A percentile compares a stretch with the other conserved stretches of the same genome.
These are phyloP conservation scores for Copromyces sp. DNA, from an alignment of 495 filamentous ascomycete species.

Conservation along the genomic window DNA sequence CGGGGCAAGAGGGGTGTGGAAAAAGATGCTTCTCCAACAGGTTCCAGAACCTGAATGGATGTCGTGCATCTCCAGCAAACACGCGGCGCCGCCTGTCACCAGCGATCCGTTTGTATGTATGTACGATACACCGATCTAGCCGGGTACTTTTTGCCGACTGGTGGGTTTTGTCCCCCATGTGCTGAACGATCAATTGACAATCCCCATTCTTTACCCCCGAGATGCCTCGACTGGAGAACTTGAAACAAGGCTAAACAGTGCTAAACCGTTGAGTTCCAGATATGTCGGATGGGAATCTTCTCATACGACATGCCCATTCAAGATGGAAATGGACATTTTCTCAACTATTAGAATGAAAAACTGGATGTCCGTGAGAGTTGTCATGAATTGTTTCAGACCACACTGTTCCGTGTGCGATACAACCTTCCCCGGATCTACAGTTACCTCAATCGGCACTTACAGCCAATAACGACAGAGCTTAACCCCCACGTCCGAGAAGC, in stretches of 20 bases:
- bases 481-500: not conserved
- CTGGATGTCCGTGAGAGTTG: not conserved
- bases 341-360: too few species aligned
- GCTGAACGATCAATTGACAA: not conserved
- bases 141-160: not conserved
- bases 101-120: not conserved
- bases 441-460: not conserved
- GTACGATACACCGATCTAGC: not conserved
- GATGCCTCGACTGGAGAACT: not conserved
- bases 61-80: not conserved
- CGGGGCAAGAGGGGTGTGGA: not conserved
- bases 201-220: not conserved
- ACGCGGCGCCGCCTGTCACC: not conserved
- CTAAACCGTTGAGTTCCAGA: not conserved
- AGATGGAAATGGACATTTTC: not conserved
- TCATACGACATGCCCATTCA: not conserved
- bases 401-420: not conserved
- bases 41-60: not conserved
- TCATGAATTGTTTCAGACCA: not conserved
- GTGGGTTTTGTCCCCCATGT: not conserved
- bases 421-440: not conserved
- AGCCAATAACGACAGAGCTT: not conserved
- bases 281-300: not conserved
- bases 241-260: not conserved
- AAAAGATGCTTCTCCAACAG: not conserved